A percentile compares a stretch with the other conserved stretches of the same genome.
phyloP scores from a whole-genome alignment of 208 protist genomes.

The Strigomonas galati region DNA sequence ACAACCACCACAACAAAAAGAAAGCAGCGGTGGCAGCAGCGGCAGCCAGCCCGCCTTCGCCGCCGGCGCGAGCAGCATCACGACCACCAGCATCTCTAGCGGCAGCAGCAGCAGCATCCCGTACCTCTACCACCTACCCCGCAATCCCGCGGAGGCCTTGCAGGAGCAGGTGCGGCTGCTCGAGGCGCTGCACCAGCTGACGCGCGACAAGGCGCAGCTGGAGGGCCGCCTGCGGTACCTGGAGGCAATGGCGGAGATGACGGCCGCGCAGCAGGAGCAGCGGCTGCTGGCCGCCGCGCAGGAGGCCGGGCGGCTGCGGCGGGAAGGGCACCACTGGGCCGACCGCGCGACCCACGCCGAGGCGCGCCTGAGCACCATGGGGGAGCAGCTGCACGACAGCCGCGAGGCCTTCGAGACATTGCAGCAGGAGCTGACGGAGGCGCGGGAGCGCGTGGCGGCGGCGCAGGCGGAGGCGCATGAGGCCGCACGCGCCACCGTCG shows the following conservation, averaged over 20 bases:
- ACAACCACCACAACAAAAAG: slow-evolving; percentile 4
- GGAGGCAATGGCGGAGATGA: slow-evolving; percentile 27
- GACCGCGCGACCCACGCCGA: slow-evolving; percentile 24
- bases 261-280: slow-evolving; percentile 31
- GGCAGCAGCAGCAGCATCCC: slow-evolving; percentile 19
- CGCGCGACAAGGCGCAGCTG: slow-evolving; percentile 35
- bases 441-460: neutral
- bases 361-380: slow-evolving; percentile 19
- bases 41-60: neutral
- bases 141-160: slow-evolving; percentile 44
- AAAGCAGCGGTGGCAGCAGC: slow-evolving; percentile 5
- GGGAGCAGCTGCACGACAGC: slow-evolving; percentile 20
- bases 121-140: slow-evolving; percentile 48
- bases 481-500: slow-evolving; percentile 2
- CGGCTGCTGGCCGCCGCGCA: slow-evolving; percentile 25
- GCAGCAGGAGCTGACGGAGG: slow-evolving; percentile 19
- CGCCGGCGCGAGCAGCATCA: neutral
- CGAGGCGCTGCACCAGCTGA: slow-evolving; percentile 33
- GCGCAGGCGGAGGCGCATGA: slow-evolving; percentile 18
- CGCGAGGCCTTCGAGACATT: slow-evolving; percentile 15
- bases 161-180: slow-evolving; percentile 57
- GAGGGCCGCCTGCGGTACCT: slow-evolving; percentile 27
- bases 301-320: slow-evolving; percentile 33
- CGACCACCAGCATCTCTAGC: neutral
- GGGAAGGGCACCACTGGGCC: slow-evolving; percentile 35